phyloP scores from a whole-genome alignment of 352 stramenopile species.

The Globisporangium paddicum region DNA sequence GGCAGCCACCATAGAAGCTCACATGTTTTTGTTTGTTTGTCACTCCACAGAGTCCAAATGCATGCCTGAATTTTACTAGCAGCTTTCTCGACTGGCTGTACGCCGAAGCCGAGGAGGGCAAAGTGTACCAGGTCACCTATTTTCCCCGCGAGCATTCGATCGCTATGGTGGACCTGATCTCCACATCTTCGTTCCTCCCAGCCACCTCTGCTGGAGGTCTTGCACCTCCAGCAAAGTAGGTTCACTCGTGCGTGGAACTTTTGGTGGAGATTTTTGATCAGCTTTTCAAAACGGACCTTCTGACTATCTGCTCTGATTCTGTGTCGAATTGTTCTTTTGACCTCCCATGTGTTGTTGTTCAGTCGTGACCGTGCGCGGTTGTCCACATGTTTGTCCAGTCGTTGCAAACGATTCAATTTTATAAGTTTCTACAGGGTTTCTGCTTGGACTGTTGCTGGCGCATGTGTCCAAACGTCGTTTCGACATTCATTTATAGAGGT shows the following conservation, averaged over 20 bases:
- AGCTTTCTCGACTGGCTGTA: conserved; percentile 58
- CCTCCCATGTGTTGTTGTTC: conserved; percentile 10
- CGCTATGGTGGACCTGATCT: conserved; percentile 29
- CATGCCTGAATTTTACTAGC: conserved; percentile 70
- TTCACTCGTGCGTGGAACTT: too few species aligned
- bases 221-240: background rate
- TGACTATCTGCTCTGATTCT: background rate
- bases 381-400: background rate
- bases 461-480: too few species aligned
- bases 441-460: background rate
- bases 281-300: background rate
- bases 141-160: conserved; percentile 39
- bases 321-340: conserved; percentile 1
- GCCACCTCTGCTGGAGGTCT: background rate
- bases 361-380: background rate
- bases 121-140: conserved; percentile 48
- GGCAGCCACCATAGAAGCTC: background rate
- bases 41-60: conserved; percentile 30
- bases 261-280: background rate
- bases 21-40: background rate
- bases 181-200: conserved; percentile 26
- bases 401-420: background rate
- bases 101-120: conserved; percentile 28
- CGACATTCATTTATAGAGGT: background rate
- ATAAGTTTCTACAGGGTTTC: background rate